phyloP scores from a whole-genome alignment of 1,284 basidiomycete genomes.

The Vanrija sp. region DNA sequence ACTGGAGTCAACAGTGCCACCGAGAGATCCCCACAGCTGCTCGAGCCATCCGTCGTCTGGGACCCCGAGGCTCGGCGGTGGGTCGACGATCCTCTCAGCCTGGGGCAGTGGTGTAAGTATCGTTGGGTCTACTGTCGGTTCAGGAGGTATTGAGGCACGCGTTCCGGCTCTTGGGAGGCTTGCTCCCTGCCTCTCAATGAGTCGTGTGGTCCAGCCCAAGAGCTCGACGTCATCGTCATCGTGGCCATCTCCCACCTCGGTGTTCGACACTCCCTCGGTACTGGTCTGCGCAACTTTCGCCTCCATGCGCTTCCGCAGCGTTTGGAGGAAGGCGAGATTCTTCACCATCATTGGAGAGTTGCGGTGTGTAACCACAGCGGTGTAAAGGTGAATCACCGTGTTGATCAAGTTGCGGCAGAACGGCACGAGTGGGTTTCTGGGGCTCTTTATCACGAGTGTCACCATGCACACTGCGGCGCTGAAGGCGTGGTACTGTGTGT shows the following conservation, averaged over 20 bases:
- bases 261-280: not conserved
- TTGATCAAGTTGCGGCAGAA: conserved; percentile 9
- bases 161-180: too few relatives aligned
- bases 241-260: not conserved
- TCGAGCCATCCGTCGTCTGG: not conserved
- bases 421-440: conserved; percentile 5
- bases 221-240: conserved; percentile 22
- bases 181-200: conserved; percentile 18
- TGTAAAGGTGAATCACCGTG: conserved; percentile 9
- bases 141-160: too few relatives aligned
- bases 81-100: too few relatives aligned
- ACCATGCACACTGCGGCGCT: conserved; percentile 1
- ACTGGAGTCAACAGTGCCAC: too few relatives aligned
- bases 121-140: too few relatives aligned
- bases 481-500: conserved; percentile 1
- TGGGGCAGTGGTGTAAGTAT: too few relatives aligned
- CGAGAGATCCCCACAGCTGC: too few relatives aligned
- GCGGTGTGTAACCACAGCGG: not conserved
- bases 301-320: not conserved
- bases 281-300: not conserved
- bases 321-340: conserved; percentile 1
- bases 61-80: not conserved
- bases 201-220: conserved; percentile 27
- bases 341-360: not conserved
- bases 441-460: conserved; percentile 12